Evolutionary conservation across 2,329 filamentous ascomycete species (phyloP).

Genomic region (Colletotrichum lini): DNA sequence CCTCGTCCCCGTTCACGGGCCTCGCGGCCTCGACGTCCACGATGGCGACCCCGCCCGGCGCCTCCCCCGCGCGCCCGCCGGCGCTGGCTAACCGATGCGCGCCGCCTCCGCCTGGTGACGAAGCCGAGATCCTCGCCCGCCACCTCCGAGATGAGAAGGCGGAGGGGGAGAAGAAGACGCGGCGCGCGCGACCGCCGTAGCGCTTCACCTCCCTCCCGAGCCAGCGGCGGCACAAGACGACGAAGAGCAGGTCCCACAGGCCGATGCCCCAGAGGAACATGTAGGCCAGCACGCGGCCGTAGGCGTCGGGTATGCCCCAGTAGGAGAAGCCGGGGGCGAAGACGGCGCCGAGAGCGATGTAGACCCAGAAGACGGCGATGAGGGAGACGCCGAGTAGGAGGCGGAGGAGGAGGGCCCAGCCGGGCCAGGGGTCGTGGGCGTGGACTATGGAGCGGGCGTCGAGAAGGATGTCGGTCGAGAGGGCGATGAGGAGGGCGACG

Average conservation of each 20-base stretch:
- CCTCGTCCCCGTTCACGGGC: not conserved
- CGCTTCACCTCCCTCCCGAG: conserved; percentile 26
- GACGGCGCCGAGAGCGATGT: conserved; percentile 52
- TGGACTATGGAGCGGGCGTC: conserved; percentile 53
- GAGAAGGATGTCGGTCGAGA: conserved; percentile 53
- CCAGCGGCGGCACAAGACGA: conserved; percentile 32
- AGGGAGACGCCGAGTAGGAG: conserved; percentile 51
- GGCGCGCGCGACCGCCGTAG: conserved; percentile 11
- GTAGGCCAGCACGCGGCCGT: conserved; percentile 52
- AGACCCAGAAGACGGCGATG: conserved; percentile 54
- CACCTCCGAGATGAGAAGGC: no score
- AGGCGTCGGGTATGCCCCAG: conserved; percentile 52
- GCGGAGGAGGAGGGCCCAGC: conserved; percentile 51
- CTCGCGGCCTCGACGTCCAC: conserved; percentile 31
- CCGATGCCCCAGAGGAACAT: conserved; percentile 52
- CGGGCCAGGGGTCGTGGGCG: conserved; percentile 50
- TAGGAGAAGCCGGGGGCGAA: conserved; percentile 55
- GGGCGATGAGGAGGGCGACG: conserved; percentile 50
- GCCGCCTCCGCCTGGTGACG: conserved; percentile 1
- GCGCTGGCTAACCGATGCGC: not conserved
- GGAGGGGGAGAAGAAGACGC: not conserved
- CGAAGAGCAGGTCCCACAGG: conserved; percentile 36
- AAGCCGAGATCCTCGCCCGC: not conserved
- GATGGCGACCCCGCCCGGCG: not conserved
- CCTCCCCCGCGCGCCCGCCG: not conserved